Evolutionary conservation across 2,329 filamentous ascomycete species (phyloP), one percentile per base, ranked within the genome.

Genomic region (Chrysoporthe cubensis): DNA sequence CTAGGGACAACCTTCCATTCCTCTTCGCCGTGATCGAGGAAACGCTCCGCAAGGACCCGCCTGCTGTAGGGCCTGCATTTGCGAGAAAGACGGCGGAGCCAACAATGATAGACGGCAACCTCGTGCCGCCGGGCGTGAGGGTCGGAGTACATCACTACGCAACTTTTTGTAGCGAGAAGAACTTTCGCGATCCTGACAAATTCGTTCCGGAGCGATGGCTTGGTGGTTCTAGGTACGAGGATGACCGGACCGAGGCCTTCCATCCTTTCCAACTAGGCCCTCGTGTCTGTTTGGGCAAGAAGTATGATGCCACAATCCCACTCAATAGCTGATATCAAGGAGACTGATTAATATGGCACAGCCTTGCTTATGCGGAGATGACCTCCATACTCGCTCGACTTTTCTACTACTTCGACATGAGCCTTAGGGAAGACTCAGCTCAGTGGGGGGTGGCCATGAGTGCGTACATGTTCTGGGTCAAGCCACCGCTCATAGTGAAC

Each of bases 341-440:
- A 40, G 26, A 26, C 26, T 34, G 4, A 43, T 62, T n/a, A 57
- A 26, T 57, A 16, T 37, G 3, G 13, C 13, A 3, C 32, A 57
- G 54, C 54, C 54, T 57, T 57, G 54, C 54, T 13, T 57, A 57
- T 57, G 54, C 54, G 16, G 54, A 57, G 16, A 57, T 57, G 54
- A 57, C 26, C 8, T 57, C 21, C 9, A 37, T 37, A 32, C 21
- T 57, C 9, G 54, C 54, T 37, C 54, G 43, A 37, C 43, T 62
- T n/a, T 18, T 61, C 59, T 61, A 44, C 26, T 48, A 44, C 59
- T 48, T 37, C 59, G 37, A 34, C n/a, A 57, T 61, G 42, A 44
- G 59, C 26, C 43, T 34, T 46, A 9, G 42, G 9, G 21, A 21
- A 32, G 21, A 61, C 2, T 44, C n/a, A 8, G n/a, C 1, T 9